These are phyloP conservation scores for Dentiscutata heterogama DNA, from an alignment of 371 early-diverging fungal species.

Conservation along the genomic window DNA sequence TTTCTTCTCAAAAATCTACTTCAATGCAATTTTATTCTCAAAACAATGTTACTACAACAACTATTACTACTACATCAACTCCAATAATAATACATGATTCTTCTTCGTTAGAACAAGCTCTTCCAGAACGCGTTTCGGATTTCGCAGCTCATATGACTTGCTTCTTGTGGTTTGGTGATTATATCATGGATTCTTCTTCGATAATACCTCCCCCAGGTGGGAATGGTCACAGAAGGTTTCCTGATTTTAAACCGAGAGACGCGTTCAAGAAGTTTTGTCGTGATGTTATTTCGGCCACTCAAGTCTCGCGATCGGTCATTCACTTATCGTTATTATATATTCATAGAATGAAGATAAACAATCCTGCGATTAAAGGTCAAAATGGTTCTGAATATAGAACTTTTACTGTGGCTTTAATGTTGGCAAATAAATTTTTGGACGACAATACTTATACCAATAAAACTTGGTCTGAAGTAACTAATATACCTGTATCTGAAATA, in stretches of 20 bases:
- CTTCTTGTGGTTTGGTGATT: slow-evolving; percentile 44
- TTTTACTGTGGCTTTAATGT: slow-evolving; percentile 83
- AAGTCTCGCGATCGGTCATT: slow-evolving; percentile 71
- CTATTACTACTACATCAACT: neutral
- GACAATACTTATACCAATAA: slow-evolving; percentile 80
- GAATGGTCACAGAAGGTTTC: neutral
- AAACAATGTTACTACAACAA: neutral
- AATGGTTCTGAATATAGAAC: slow-evolving; percentile 82
- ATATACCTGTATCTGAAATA: slow-evolving; percentile 70
- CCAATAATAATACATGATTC: slow-evolving; percentile 20
- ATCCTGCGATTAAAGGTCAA: slow-evolving; percentile 71
- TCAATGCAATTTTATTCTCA: neutral
- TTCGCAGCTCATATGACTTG: slow-evolving; percentile 45
- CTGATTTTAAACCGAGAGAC: slow-evolving; percentile 31
- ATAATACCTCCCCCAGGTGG: neutral
- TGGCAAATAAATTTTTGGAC: slow-evolving; percentile 75
- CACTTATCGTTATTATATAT: slow-evolving; percentile 70
- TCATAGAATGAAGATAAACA: slow-evolving; percentile 67
- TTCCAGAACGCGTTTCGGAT: slow-evolving; percentile 28
- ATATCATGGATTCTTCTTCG: slow-evolving; percentile 13
- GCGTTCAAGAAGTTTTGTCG: slow-evolving; percentile 60
- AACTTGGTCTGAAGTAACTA: slow-evolving; percentile 76
- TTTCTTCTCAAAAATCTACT: neutral
- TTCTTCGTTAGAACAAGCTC: slow-evolving; percentile 17
- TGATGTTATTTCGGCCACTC: slow-evolving; percentile 68